Conservation (phyloP, 2,329 filamentous ascomycete genomes). For the Cladosporium cucumerinum region DNA sequence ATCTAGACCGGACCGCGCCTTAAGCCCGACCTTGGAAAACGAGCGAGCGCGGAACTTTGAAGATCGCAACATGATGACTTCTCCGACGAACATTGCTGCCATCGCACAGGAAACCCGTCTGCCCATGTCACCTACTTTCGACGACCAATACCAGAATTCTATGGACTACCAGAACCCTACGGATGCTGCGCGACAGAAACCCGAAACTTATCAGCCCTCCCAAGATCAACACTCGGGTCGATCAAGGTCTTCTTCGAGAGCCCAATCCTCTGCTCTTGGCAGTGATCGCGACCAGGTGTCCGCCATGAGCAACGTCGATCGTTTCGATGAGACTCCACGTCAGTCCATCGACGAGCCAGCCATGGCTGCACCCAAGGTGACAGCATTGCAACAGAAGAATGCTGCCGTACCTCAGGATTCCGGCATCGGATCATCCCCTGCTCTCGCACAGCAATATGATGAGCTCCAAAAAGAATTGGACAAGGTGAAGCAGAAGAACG, state of each 20-base stretch:
- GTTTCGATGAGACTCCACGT: conserved; percentile 24
- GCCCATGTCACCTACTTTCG: conserved; percentile 18
- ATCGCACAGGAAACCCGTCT: conserved; percentile 12
- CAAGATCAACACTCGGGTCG: conserved; percentile 23
- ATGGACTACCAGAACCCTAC: conserved; percentile 5
- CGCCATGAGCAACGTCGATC: conserved; percentile 16
- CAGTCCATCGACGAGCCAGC: conserved; percentile 23
- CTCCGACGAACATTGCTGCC: conserved; percentile 11
- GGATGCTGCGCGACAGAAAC: conserved; percentile 22
- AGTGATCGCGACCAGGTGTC: conserved; percentile 6
- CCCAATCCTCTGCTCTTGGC: conserved; percentile 11
- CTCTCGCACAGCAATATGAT: conserved; percentile 63
- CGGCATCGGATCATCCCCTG: conserved; percentile 59
- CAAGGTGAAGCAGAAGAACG: conserved; percentile 77
- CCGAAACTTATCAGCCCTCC: conserved; percentile 33
- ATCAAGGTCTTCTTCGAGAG: conserved; percentile 21
- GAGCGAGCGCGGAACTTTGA: conserved; percentile 29
- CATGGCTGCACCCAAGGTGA: conserved; percentile 28
- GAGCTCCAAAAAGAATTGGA: conserved; percentile 84
- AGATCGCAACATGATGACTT: conserved; percentile 21
- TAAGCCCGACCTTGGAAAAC: conserved; percentile 30
- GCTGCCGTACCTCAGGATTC: conserved; percentile 57
- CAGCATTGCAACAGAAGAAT: conserved; percentile 27
- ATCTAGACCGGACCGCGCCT: conserved; percentile 30
- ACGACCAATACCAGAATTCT: conserved; percentile 2